Percentiles rank a stretch among this genome's conserved stretches.
Conservation (phyloP, 148 eudicot species). For the Talinum fruticosum region DNA sequence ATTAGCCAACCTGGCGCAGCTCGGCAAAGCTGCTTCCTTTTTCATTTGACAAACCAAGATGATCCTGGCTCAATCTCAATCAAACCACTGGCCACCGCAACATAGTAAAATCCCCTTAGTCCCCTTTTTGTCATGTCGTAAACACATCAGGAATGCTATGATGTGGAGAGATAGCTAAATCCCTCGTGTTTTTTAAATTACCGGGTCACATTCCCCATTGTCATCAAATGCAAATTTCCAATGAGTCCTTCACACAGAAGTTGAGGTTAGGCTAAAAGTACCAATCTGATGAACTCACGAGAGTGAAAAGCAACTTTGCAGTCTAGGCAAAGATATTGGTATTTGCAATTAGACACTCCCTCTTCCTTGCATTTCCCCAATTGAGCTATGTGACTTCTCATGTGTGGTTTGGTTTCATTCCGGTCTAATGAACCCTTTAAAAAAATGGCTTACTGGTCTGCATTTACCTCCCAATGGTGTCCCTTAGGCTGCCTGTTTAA, state of each 20-base stretch:
- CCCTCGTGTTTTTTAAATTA: not conserved
- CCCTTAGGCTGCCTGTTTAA: not conserved
- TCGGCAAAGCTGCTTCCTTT: not conserved
- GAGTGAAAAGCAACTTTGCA: not conserved
- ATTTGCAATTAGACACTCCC: not conserved
- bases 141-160: too few relatives aligned
- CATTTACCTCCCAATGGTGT: not conserved
- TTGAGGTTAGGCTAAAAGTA: not conserved
- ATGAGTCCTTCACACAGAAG: not conserved
- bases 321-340: not conserved
- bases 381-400: not conserved
- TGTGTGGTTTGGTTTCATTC: not conserved
- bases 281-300: not conserved
- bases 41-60: not conserved
- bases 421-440: not conserved
- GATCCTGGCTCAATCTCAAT: not conserved
- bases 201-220: not conserved
- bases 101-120: not conserved
- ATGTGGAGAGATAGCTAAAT: too few relatives aligned
- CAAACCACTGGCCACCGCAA: not conserved
- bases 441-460: not conserved
- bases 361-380: not conserved
- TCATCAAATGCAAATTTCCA: not conserved
- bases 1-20: not conserved
- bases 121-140: too few relatives aligned